Base-by-base conservation (phyloP, 306 rosid genomes). In the Rubus parviflorus region DNA sequence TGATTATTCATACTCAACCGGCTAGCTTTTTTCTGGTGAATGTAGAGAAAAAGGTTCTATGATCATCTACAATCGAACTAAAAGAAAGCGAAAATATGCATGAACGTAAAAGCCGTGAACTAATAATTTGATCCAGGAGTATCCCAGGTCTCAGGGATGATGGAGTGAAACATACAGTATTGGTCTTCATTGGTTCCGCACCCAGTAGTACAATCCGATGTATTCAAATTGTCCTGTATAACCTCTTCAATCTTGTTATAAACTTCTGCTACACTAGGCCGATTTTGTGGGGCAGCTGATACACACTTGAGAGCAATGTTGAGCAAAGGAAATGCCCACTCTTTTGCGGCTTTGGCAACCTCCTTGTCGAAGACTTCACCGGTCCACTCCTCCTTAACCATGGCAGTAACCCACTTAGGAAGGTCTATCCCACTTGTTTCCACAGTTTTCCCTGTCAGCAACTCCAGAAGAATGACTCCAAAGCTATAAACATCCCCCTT, bases 301-400 rank as follows among this genome's bases (percentile, higher is more conserved):
- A 85, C 96, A 69, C 96, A 86, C 68, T 78, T 79, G 19, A 94
- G 85, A 16, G 87, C 84, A 65, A 85, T 30, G 76, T 85, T 86
- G 20, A 88, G 81, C 67, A 83, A 15, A 53, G 87, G 81, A 66
- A 88, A 76, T 2, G 81, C 84, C 87, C 90, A 92, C 46, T 84
- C 87, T 30, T 46, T 64, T 13, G 80, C 85, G 35, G 73, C 54
- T 68, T 85, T 82, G 76, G 67, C 84, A 8, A 89, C 86, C 70
- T 88, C 89, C 14, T 81, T 89, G 71, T 91, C 97, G 65, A 93
- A 91, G 1, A 91, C 97, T 52, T 93, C 97, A 0, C 92, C 97
- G 3, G 97, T 91, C 97, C 98, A 89, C 78, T 93, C 96, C 70
- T 91, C 97, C 22, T 83, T 87, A 40, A 93, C 89, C 82, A 88